Percentiles rank a stretch among this genome's conserved stretches.
phyloP scores from a whole-genome alignment of 768 basidiomycete species.

The Hygrocybe coccinea region DNA sequence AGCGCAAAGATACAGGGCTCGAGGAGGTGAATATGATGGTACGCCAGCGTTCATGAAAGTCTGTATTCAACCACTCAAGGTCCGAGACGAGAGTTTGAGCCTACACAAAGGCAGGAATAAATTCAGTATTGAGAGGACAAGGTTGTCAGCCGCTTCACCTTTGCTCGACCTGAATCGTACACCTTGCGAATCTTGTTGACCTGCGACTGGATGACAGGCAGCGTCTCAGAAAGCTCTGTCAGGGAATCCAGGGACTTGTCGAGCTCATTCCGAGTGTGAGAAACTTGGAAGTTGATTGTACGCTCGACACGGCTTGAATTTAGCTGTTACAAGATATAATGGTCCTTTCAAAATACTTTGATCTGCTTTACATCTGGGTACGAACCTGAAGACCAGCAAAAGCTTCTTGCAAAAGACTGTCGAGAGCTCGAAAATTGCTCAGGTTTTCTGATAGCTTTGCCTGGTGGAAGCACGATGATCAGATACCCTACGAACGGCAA shows the following conservation, averaged over 20 bases:
- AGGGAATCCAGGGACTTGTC: slow-evolving; percentile 57
- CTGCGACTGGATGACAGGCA: slow-evolving; percentile 60
- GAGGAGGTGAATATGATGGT: slow-evolving; percentile 67
- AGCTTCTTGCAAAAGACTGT: slow-evolving; percentile 62
- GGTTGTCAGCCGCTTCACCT: slow-evolving; percentile 38
- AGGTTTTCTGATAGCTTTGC: slow-evolving; percentile 62
- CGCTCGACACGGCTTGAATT: slow-evolving; percentile 56
- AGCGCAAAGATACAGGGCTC: slow-evolving; percentile 67
- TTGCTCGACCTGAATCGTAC: slow-evolving; percentile 67
- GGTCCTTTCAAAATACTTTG: background rate
- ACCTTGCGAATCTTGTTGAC: slow-evolving; percentile 57
- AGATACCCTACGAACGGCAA: background rate
- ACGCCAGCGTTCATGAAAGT: slow-evolving; percentile 72
- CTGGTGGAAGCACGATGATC: slow-evolving; percentile 31
- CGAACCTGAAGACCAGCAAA: slow-evolving; percentile 56
- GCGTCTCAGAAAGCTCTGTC: slow-evolving; percentile 48
- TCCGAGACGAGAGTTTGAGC: slow-evolving; percentile 60
- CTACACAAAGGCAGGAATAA: slow-evolving; percentile 31
- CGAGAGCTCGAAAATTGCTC: slow-evolving; percentile 71
- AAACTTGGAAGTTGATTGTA: slow-evolving; percentile 54
- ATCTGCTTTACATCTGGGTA: slow-evolving; percentile 3
- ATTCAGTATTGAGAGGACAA: slow-evolving; percentile 1
- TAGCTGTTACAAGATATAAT: slow-evolving; percentile 35
- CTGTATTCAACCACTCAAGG: slow-evolving; percentile 72
- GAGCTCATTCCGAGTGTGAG: slow-evolving; percentile 56